phyloP scores from a whole-genome alignment of 768 basidiomycete genomes.

The Serendipita indica region DNA sequence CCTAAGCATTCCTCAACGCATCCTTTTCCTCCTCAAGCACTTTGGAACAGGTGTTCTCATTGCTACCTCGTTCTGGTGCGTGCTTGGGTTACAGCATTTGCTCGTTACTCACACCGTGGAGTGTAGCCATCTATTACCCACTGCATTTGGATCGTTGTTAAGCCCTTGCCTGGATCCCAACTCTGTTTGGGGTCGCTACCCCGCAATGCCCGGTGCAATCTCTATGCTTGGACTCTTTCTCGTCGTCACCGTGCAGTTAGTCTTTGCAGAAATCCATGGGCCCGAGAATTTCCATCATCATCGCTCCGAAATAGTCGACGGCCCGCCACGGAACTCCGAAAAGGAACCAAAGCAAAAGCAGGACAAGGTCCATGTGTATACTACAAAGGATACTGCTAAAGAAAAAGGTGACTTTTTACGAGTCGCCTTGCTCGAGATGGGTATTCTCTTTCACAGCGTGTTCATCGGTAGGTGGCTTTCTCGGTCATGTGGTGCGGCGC shows the following conservation, averaged over 20 bases:
- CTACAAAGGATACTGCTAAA: not conserved
- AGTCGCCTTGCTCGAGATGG: not conserved
- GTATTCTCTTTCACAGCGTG: slow-evolving; percentile 2
- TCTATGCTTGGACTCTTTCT: not conserved
- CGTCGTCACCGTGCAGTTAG: not conserved
- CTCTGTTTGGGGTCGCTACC: slow-evolving; percentile 2
- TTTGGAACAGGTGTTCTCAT: slow-evolving; percentile 5
- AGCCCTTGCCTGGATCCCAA: slow-evolving; percentile 7
- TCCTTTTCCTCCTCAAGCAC: slow-evolving; percentile 2
- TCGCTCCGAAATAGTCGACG: not conserved
- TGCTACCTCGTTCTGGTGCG: slow-evolving; percentile 7
- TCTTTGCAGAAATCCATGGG: slow-evolving; percentile 8
- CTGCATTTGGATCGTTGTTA: slow-evolving; percentile 5
- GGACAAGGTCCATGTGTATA: not conserved
- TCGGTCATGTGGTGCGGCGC: not conserved
- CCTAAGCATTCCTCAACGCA: not conserved
- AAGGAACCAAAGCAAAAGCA: not conserved
- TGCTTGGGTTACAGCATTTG: not conserved
- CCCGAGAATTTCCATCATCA: slow-evolving; percentile 4
- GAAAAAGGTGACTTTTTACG: not conserved
- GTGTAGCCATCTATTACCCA: slow-evolving; percentile 4
- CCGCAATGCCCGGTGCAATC: not conserved
- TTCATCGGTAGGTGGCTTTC: not conserved
- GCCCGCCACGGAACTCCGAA: not conserved
- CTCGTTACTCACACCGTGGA: no score